Conservation (phyloP, 225 moss, liverwort and hornwort species). For the Ulota crispa region DNA sequence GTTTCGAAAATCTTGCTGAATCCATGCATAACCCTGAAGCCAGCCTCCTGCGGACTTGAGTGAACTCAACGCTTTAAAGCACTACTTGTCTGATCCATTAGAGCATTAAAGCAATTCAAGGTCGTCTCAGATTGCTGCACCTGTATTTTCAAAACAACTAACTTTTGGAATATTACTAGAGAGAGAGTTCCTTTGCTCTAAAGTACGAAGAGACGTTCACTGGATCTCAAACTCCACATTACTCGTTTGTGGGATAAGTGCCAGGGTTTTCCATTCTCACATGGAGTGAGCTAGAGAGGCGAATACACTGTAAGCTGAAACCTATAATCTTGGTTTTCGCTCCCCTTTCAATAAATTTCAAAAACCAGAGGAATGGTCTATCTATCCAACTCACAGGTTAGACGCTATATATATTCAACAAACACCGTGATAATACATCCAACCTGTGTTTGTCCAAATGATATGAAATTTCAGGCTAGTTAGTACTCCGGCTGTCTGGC, state of each 20-base stretch:
- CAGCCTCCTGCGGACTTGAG: not conserved
- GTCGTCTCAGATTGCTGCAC: not conserved
- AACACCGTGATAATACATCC: too few relatives aligned
- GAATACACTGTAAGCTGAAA: not conserved
- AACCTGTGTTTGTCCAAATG: not conserved
- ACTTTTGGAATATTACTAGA: not conserved
- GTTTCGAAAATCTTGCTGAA: not conserved
- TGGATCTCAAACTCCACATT: slow-evolving; percentile 10
- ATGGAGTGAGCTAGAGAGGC: not conserved
- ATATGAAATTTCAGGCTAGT: not conserved
- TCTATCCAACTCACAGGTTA: not conserved
- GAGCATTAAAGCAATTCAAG: not conserved
- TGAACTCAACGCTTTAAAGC: not conserved
- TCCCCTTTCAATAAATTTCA: not conserved
- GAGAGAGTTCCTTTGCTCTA: not conserved
- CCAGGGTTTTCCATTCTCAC: not conserved
- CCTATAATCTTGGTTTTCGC: not conserved
- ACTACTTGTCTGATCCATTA: not conserved
- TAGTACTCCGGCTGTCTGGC: not conserved
- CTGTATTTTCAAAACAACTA: not conserved
- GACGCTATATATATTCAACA: not conserved
- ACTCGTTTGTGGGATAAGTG: not conserved
- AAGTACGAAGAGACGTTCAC: not conserved
- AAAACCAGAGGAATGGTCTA: not conserved
- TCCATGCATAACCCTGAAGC: not conserved